Base-by-base conservation (phyloP, 352 stramenopile species). In the Pythium rhizo-oryzae region DNA sequence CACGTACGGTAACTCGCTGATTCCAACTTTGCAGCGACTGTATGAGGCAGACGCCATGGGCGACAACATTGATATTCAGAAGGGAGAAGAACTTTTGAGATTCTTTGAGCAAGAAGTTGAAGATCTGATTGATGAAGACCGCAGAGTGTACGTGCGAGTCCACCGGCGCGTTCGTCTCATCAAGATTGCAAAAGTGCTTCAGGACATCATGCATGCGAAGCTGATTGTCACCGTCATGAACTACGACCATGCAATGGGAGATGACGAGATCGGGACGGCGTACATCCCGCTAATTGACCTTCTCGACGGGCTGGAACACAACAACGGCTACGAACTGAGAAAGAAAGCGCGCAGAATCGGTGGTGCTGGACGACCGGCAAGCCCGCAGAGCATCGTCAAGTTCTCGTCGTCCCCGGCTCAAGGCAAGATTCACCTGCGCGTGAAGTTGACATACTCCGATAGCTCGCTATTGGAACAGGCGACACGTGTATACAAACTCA, bases 41-140 rank as follows among this genome's bases (percentile, higher is more conserved):
- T 79, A 91, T 39, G 72, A 74, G 25, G 63, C 90, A n/a, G 80
- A 90, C 53, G 74, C 75, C 0, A 67, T 78, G 43, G 72, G 78
- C 18, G 72, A 83, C 11, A 18, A 61, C 4, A 67, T 88, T 12
- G 58, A 84, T 23, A n/a, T 88, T 8, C 58, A 67, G 8, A 58
- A 57, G 6, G 82, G 77, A 0, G 80, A 91, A 52, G 63, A 72
- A 24, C 53, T 89, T 19, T 58, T 91, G 4, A 60, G 33, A 30
- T 85, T 91, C 49, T 93, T 93, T 57, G 77, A 85, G 25, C 76
- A 82, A 2, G 84, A 91, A 59, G 84, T 93, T 0, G 82, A 91
- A 58, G 77, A 87, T 30, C 60, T 93, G 46, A 80, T 89, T 18
- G n/a, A 74, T 12, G 76, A 90, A 4, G 84, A 93, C 41, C 69